phyloP scores from a whole-genome alignment of 2,329 filamentous ascomycete genomes.

The Canariomyces notabilis region DNA sequence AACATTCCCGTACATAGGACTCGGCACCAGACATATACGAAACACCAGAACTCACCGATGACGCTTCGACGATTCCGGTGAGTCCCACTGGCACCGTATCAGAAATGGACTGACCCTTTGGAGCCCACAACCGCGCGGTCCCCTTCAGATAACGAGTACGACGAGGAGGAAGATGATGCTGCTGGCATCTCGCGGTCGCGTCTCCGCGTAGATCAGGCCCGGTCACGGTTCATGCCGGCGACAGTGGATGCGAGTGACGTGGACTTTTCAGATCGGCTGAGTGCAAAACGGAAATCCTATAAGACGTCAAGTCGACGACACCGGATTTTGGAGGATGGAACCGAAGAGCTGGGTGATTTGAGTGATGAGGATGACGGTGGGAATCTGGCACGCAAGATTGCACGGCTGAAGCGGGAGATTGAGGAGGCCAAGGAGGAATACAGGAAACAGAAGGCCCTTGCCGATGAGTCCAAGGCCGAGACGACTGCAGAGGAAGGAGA shows the following conservation, averaged over 20 bases:
- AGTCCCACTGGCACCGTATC: slow-evolving; percentile 27
- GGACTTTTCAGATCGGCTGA: slow-evolving; percentile 87
- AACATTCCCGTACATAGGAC: slow-evolving; percentile 52
- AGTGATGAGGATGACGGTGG: slow-evolving; percentile 71
- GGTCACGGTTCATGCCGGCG: slow-evolving; percentile 70
- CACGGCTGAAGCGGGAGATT: slow-evolving; percentile 76
- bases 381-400: slow-evolving; percentile 70
- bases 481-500: slow-evolving; percentile 46
- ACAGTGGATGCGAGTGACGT: slow-evolving; percentile 71
- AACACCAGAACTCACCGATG: slow-evolving; percentile 87
- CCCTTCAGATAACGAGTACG: slow-evolving; percentile 58
- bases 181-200: slow-evolving; percentile 70
- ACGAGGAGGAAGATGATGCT: slow-evolving; percentile 55
- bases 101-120: slow-evolving; percentile 19
- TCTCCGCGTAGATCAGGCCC: slow-evolving; percentile 72
- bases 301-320: slow-evolving; percentile 65
- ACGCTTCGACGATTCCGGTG: slow-evolving; percentile 79
- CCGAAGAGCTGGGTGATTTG: slow-evolving; percentile 65
- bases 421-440: slow-evolving; percentile 66
- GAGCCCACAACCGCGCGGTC: slow-evolving; percentile 53
- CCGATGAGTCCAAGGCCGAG: slow-evolving; percentile 36
- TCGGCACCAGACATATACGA: slow-evolving; percentile 94
- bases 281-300: slow-evolving; percentile 78
- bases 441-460: slow-evolving; percentile 47
- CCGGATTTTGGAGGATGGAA: slow-evolving; percentile 55